Base-by-base conservation (phyloP, 495 filamentous ascomycete genomes). In the Mycothermus thermophilus region DNA sequence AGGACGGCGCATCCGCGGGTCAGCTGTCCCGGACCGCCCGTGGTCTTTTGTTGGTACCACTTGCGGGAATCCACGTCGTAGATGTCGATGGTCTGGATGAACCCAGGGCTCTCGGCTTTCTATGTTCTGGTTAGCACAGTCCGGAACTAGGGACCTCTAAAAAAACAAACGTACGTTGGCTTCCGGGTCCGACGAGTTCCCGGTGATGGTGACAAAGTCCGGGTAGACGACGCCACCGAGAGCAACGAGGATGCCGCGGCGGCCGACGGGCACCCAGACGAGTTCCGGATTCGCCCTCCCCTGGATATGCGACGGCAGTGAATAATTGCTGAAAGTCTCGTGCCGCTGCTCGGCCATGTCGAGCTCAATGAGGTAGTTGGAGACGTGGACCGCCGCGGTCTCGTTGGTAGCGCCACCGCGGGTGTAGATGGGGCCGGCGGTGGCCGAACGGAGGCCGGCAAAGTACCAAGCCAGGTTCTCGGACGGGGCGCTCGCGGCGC, bases 391-490 rank as follows among this genome's bases (percentile, higher is more conserved):
- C 7, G 60, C 57, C 23, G 52, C 62, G 7, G 52, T 32, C 8
- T 52, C 44, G 4, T 30, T 19, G 37, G 65, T 66, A 15, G 5
- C 32, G 27, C 19, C 20, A 4, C 15, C 15, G 4, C 31, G 22
- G 11, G 46, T 40, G 30, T 58, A 65, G 39, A 79, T 65, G 1
- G 59, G 43, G 0, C 69, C 67, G 47, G 55, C 63, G 38, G 53
- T 52, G 5, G 47, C 29, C 0, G 64, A 61, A 16, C 59, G 68
- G 59, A 73, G 60, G 0, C 80, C 80, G 3, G 72, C 68, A 44
- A 85, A 80, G 44, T 82, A 80, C 59, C 76, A 85, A 0, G 71
- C 77, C 34, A 71, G 63, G 40, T 83, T 78, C 52, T 85, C 79
- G 7, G 78, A 81, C 0, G 79, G 77, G 4, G 71, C 73, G 9